Base-by-base conservation (phyloP, 2,329 filamentous ascomycete genomes). In the Aspergillus vadensis region DNA sequence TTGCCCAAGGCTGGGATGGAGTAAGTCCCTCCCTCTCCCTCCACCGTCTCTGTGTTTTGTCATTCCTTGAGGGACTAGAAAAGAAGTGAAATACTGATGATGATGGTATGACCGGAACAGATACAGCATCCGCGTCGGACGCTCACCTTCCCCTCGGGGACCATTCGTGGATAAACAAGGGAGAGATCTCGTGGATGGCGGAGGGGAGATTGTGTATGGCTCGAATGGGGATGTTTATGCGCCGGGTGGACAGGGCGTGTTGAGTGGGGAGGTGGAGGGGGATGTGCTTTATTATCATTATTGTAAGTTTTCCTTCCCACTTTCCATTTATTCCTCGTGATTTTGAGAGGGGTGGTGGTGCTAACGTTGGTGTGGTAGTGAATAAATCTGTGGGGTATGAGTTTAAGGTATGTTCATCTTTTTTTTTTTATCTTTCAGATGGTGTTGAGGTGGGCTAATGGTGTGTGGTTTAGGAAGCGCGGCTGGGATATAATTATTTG, bases 71-170 rank as follows among this genome's bases (percentile, higher is more conserved):
- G 17, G 0, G 36, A 5, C 19, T 49, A 19, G 23, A 19, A 49
- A 36, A 14, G 41, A 57, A 47, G 25, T 43, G 7, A 73, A 70
- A 74, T 90, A 90, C 73, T 84, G 27, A 50, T 27, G 17, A 48
- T 58, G 44, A 38, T 14, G 12, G 4, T 36, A 36, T n/a, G 43
- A 58, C 32, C 14, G 43, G 58, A 39, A 51, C n/a, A 74, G 72
- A 74, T 90, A 90, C 73, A 84, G 83, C 69, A 86, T 90, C 69
- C 83, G 82, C 62, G 86, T 88, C 30, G 89, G 88, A 72, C 77
- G 86, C n/a, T 85, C 83, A 1, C 74, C 72, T 1, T 79, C 73
- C 21, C 79, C 82, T 5, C 83, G 76, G 0, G 82, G 86, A 0
- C 79, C 80, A 0, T 90, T 86, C 65, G 80, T 81, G 1, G 75